Percentiles rank a stretch among this genome's conserved stretches.
Conservation (phyloP, 257 asterid genomes). For the Capsicum rhomboideum region DNA sequence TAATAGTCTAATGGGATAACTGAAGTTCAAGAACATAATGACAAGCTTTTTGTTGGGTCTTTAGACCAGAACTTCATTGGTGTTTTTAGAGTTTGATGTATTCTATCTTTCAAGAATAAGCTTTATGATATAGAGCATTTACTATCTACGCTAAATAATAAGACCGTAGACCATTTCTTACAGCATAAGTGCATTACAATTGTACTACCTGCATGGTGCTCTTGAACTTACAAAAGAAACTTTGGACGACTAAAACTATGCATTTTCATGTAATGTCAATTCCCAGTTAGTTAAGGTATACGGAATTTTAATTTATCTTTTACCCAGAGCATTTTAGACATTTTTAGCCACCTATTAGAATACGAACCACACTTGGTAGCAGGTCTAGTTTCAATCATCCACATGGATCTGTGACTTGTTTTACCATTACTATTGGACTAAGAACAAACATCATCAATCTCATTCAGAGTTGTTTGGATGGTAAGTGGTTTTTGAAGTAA, state of each 20-base stretch:
- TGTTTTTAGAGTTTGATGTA: not conserved
- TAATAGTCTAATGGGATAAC: slow-evolving; percentile 8
- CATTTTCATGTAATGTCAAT: not conserved
- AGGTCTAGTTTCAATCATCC: not conserved
- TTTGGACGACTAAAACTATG: not conserved
- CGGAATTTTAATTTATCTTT: not conserved
- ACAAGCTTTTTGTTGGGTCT: slow-evolving; percentile 12
- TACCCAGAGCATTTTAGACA: not conserved
- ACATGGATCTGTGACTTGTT: not conserved
- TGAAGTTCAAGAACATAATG: slow-evolving; percentile 19
- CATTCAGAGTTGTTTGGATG: not conserved
- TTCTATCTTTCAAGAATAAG: not conserved
- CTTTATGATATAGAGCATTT: not conserved
- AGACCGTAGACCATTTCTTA: not conserved
- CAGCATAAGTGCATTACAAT: not conserved
- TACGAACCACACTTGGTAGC: not conserved
- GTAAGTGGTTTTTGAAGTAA: not conserved
- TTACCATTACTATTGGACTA: not conserved
- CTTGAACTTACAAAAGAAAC: not conserved
- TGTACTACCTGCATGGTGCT: not conserved
- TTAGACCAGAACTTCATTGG: slow-evolving; percentile 8
- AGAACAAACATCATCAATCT: not conserved
- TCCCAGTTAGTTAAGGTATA: not conserved
- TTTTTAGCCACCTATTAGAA: not conserved
- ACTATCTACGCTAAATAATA: not conserved